Percentiles rank a stretch among this genome's conserved stretches.
Conservation (phyloP, 2,329 filamentous ascomycete species). For the Aspergillus sojae region DNA sequence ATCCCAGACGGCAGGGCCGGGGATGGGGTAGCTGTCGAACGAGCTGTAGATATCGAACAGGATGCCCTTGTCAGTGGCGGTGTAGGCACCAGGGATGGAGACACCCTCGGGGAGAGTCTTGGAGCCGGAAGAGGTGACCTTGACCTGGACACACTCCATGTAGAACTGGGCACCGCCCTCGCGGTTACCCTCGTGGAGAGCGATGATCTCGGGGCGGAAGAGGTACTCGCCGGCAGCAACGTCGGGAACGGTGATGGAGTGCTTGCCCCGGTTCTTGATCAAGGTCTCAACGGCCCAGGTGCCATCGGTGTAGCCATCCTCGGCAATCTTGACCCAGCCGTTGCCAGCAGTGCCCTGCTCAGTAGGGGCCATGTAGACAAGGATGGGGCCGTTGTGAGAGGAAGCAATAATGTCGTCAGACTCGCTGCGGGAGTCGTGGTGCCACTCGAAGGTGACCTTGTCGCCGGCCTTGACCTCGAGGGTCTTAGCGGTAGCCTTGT, state of each 20-base stretch:
- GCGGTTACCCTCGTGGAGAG: constrained; percentile 23
- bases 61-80: constrained; percentile 18
- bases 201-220: constrained; percentile 28
- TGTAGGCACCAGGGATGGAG: constrained; percentile 24
- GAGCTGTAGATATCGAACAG: constrained; percentile 24
- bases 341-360: constrained; percentile 20
- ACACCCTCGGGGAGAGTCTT: constrained; percentile 22
- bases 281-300: constrained; percentile 24
- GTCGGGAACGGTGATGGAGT: constrained; percentile 25
- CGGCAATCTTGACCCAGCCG: constrained; percentile 27
- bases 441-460: constrained; percentile 29
- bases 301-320: constrained; percentile 24
- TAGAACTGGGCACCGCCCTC: constrained; percentile 26
- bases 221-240: constrained; percentile 26
- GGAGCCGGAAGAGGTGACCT: constrained; percentile 24
- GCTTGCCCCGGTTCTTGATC: constrained; percentile 25
- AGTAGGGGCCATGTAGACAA: constrained; percentile 26
- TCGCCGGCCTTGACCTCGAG: constrained; percentile 23
- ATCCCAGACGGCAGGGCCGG: constrained; percentile 26
- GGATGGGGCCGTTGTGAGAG: constrained; percentile 23
- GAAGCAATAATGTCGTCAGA: constrained; percentile 27
- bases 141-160: constrained; percentile 29
- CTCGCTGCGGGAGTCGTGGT: constrained; percentile 21
- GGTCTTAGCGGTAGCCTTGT: constrained; percentile 19
- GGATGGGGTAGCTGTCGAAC: constrained; percentile 25